Base-by-base conservation (phyloP, 2,329 filamentous ascomycete species). In the Talaromyces sp. region DNA sequence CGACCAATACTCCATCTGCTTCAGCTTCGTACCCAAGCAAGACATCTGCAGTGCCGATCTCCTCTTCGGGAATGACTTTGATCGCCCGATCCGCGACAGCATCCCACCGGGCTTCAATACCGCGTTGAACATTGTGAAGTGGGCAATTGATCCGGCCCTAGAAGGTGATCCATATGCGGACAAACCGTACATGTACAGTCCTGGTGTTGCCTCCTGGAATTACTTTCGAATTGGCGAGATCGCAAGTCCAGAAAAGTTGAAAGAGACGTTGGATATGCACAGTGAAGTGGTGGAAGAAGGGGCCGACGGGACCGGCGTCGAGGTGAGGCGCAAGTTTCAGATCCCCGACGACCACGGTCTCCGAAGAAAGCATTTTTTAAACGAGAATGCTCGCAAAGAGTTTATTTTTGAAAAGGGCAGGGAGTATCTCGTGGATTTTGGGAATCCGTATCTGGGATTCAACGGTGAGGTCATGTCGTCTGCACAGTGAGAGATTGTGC, bases 1-100 rank as follows among this genome's bases (percentile, higher is more conserved):
- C 64, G 93, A 97, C 75, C 89, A 92, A 72, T 97, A 97, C 80
- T 91, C 88, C 68, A 92, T 98, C 69, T 83, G 85, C 33, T 88
- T 96, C 71, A 84, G 85, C 53, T 91, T 97, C 74, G 86, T 84
- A 0, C 91, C 89, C n/a, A 91, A 90, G 68, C 69, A 78, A 32
- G 75, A 75, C 39, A 86, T 96, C 61, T 81, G 82, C 3, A 92
- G 86, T 52, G 76, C 84, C 28, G 87, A 96, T 64, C 81, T 99
- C 2, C 87, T 97, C 59, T 96, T 96, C 69, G 95, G 93, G 49
- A 98, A 98, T 74, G 92, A 97, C 80, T 97, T 98, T 72, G 93
- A 96, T 71, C 85, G 90, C 57, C 91, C 95, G 0, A 95, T 99
- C 68, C 85, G 92, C 32, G 89, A 96, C 72, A 85, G 88, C 17